Conservation (phyloP, 1,139 yeast genomes). For the Taphrina communis region DNA sequence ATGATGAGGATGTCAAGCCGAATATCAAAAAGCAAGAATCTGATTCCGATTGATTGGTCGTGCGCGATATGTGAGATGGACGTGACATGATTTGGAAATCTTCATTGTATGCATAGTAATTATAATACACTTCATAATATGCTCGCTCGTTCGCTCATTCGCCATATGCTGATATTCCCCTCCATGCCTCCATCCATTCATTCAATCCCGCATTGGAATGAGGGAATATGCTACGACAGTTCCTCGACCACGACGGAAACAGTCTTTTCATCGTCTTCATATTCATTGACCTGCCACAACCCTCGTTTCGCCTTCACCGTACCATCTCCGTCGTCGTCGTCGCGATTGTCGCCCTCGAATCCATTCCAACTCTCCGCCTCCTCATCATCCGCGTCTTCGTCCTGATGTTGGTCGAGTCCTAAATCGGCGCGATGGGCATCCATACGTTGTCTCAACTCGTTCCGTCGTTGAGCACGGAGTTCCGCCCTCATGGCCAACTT, state of each 20-base stretch:
- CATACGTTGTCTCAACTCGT: constrained; percentile 67
- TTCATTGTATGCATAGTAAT: neutral
- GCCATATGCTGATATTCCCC: neutral
- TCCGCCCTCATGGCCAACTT: constrained; percentile 73
- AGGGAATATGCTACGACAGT: neutral
- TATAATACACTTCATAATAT: neutral
- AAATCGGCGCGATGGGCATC: constrained; percentile 57
- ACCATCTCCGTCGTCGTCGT: neutral
- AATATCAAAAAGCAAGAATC: constrained; percentile 12
- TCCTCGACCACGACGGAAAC: constrained; percentile 39
- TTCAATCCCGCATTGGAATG: neutral
- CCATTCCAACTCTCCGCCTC: constrained; percentile 53
- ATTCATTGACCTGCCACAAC: constrained; percentile 35
- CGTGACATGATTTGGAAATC: neutral
- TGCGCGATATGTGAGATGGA: neutral
- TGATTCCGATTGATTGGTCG: neutral
- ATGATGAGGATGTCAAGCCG: constrained; percentile 8
- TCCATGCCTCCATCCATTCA: neutral
- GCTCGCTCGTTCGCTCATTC: neutral
- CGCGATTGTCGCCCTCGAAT: constrained; percentile 23
- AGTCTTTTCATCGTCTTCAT: constrained; percentile 42
- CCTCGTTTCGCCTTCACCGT: neutral
- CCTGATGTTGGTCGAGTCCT: constrained; percentile 46
- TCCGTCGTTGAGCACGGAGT: constrained; percentile 70
- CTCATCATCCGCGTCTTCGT: constrained; percentile 45